Evolutionary conservation across 2,329 filamentous ascomycete species (phyloP).

Genomic region (Aspergillus ochraceus): DNA sequence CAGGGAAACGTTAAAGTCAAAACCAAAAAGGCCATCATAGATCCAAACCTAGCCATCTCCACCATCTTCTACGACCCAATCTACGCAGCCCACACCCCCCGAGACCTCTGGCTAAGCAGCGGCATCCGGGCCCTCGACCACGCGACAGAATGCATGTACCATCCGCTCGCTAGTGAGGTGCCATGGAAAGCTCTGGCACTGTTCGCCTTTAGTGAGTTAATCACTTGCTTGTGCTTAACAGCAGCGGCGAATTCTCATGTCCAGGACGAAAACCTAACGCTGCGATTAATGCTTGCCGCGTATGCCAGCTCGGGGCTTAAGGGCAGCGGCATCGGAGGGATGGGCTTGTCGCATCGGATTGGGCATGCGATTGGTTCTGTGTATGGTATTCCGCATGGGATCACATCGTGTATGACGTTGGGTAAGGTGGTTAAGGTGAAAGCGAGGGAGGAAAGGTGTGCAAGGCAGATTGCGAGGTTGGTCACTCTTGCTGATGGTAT

Average conservation of each 20-base stretch:
- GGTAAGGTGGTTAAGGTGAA: conserved; percentile 6
- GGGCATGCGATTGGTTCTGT: conserved; percentile 6
- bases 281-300: conserved; percentile 2
- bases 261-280: not conserved
- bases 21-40: not conserved
- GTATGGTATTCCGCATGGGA: conserved; percentile 9
- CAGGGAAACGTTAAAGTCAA: no score
- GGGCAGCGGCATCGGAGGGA: not conserved
- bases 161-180: not conserved
- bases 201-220: not conserved
- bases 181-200: conserved; percentile 1
- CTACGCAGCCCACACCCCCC: conserved; percentile 1
- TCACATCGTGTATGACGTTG: conserved; percentile 8
- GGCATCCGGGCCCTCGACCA: conserved; percentile 9
- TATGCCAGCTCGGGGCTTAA: conserved; percentile 6
- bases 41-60: not conserved
- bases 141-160: conserved; percentile 2
- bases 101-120: conserved; percentile 1
- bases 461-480: conserved; percentile 1
- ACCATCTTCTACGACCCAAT: conserved; percentile 7
- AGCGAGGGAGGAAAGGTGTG: not conserved
- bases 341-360: conserved; percentile 3
- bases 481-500: not conserved
- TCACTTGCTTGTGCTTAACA: not conserved
- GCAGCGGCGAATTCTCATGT: not conserved